phyloP scores from a whole-genome alignment of 2,329 filamentous ascomycete species.

The Fusarium duplospermum region DNA sequence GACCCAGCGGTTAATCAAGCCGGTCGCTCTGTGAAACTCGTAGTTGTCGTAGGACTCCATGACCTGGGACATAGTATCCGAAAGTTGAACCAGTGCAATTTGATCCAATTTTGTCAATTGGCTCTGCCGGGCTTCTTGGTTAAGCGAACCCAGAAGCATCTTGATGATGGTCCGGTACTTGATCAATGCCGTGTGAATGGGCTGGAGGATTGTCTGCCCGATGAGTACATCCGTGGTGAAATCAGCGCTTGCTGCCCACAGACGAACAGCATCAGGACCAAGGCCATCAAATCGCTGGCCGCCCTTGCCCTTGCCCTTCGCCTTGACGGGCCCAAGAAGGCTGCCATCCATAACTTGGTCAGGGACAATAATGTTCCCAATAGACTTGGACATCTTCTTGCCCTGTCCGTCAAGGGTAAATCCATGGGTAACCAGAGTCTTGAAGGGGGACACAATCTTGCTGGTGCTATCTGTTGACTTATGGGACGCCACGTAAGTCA shows the following conservation, averaged over 20 bases:
- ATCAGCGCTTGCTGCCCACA: conserved; percentile 93
- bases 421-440: conserved; percentile 91
- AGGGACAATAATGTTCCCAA: conserved; percentile 88
- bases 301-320: conserved; percentile 61
- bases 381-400: conserved; percentile 99
- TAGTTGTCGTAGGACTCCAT: conserved; percentile 74
- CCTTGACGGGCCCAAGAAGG: conserved; percentile 76
- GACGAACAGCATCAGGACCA: conserved; percentile 85
- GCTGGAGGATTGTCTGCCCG: conserved; percentile 79
- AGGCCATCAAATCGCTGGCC: conserved; percentile 71
- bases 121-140: conserved; percentile 61
- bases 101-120: conserved; percentile 73
- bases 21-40: conserved; percentile 85
- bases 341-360: conserved; percentile 87
- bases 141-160: conserved; percentile 85
- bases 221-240: conserved; percentile 90
- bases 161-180: conserved; percentile 93
- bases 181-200: conserved; percentile 79
- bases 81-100: conserved; percentile 81
- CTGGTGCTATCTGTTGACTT: conserved; percentile 47
- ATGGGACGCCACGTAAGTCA: conserved; percentile 82
- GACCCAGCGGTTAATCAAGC: conserved; percentile 82
- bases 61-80: conserved; percentile 73
- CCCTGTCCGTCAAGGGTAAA: conserved; percentile 90
- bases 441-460: conserved; percentile 74